These are phyloP conservation scores for Dactylellina sp. DNA, from an alignment of 2,329 filamentous ascomycete genomes.

Conservation along the genomic window DNA sequence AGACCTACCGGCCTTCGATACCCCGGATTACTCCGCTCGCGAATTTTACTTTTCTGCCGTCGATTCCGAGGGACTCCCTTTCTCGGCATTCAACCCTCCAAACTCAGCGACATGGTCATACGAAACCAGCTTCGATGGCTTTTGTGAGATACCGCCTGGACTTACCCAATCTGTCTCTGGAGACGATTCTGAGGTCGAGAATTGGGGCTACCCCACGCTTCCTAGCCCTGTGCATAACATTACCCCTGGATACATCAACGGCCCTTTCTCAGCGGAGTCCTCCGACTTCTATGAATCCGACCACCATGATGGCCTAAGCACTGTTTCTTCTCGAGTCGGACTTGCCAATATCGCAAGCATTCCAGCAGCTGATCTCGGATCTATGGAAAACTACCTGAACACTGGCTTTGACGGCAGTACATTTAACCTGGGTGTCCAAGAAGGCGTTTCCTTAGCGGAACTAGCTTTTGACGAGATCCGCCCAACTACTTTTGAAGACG, in stretches of 20 bases:
- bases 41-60: constrained; percentile 60
- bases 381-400: constrained; percentile 55
- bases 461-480: constrained; percentile 44
- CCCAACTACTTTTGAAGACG: constrained; percentile 44
- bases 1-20: constrained; percentile 60
- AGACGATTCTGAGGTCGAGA: constrained; percentile 76
- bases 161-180: constrained; percentile 73
- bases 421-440: constrained; percentile 52
- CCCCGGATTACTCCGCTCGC: constrained; percentile 59
- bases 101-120: constrained; percentile 69
- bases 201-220: constrained; percentile 66
- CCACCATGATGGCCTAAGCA: constrained; percentile 61
- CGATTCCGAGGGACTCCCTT: constrained; percentile 62
- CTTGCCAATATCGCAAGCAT: constrained; percentile 64
- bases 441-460: constrained; percentile 49
- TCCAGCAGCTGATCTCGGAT: constrained; percentile 45
- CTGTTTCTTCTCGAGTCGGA: constrained; percentile 67
- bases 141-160: constrained; percentile 64
- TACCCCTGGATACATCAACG: constrained; percentile 60
- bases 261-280: constrained; percentile 62
- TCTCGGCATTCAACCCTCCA: constrained; percentile 68
- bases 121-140: constrained; percentile 65
- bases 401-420: constrained; percentile 49
- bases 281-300: constrained; percentile 65
- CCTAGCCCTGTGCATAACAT: constrained; percentile 64